phyloP scores from a whole-genome alignment of 2,329 filamentous ascomycete genomes.

The Cercospora sojina region DNA sequence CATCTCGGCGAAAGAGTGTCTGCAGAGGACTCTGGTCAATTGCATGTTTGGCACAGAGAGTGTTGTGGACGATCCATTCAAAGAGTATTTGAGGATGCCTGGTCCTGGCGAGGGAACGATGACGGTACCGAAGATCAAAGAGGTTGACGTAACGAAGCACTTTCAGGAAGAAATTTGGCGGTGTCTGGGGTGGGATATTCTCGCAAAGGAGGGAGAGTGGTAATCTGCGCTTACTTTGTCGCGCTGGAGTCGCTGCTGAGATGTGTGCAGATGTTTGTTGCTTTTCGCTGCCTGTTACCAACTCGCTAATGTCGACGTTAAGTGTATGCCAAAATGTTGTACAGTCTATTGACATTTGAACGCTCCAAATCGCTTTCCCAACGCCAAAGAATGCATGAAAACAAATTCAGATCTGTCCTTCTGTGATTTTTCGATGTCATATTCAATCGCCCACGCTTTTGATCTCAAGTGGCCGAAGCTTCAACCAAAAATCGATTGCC shows the following conservation, averaged over 20 bases:
- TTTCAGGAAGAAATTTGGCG: slow-evolving; percentile 58
- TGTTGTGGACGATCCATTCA: slow-evolving; percentile 41
- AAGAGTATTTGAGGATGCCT: slow-evolving; percentile 46
- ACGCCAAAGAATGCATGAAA: neutral
- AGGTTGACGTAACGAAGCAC: slow-evolving; percentile 51
- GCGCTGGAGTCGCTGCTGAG: neutral
- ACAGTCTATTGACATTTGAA: neutral
- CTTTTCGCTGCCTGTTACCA: neutral
- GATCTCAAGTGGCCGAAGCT: neutral
- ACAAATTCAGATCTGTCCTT: neutral
- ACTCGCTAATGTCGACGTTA: neutral
- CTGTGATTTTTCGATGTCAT: neutral
- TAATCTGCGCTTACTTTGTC: neutral
- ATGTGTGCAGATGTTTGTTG: neutral
- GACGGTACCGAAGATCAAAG: slow-evolving; percentile 40
- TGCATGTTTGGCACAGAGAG: slow-evolving; percentile 44
- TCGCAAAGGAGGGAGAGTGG: slow-evolving; percentile 31
- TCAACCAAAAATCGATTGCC: slow-evolving; percentile 49
- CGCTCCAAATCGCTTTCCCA: neutral
- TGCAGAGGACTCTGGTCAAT: slow-evolving; percentile 48
- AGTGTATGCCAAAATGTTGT: neutral
- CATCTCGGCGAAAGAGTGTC: slow-evolving; percentile 42
- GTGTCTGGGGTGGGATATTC: slow-evolving; percentile 58
- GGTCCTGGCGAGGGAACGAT: slow-evolving; percentile 26
- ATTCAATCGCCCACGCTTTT: neutral